phyloP scores from a whole-genome alignment of 768 basidiomycete genomes.

The Pleurotus djamor region DNA sequence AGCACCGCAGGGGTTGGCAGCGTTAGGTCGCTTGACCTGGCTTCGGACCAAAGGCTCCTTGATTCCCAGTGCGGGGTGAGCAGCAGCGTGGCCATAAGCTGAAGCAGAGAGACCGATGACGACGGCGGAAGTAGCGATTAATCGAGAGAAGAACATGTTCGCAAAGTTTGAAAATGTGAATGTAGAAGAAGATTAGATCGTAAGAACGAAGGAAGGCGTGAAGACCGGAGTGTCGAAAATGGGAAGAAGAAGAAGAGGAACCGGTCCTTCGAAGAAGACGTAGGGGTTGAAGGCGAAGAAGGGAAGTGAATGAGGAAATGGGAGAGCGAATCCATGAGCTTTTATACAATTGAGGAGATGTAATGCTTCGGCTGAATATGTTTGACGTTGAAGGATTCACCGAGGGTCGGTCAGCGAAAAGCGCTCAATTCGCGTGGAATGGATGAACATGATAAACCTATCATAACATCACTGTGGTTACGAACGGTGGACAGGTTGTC shows the following conservation, averaged over 20 bases:
- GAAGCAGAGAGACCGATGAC: conserved; percentile 31
- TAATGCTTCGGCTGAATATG: too few relatives aligned
- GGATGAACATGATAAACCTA: too few relatives aligned
- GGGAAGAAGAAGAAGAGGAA: background rate
- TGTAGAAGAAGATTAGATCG: background rate
- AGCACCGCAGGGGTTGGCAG: conserved; percentile 35
- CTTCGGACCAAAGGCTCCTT: conserved; percentile 22
- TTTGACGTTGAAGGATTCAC: too few relatives aligned
- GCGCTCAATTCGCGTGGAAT: too few relatives aligned
- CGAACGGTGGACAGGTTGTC: background rate
- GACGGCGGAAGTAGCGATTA: conserved; percentile 24
- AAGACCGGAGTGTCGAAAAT: background rate
- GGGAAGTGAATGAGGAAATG: background rate
- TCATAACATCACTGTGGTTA: too few relatives aligned
- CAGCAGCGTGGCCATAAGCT: conserved; percentile 36
- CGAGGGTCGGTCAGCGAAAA: too few relatives aligned
- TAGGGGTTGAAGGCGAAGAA: background rate
- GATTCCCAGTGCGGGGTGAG: conserved; percentile 41
- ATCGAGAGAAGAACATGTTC: conserved; percentile 18
- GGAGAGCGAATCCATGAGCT: too few relatives aligned
- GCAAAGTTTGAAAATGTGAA: background rate
- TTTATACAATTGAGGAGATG: too few relatives aligned
- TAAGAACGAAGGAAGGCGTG: too few relatives aligned
- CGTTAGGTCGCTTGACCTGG: conserved; percentile 32
- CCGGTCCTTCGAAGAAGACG: conserved; percentile 1